Evolutionary conservation across 129 eudicot genomes (phyloP), one percentile per base, ranked within the genome.

Genomic region (Escallonia rubra): DNA sequence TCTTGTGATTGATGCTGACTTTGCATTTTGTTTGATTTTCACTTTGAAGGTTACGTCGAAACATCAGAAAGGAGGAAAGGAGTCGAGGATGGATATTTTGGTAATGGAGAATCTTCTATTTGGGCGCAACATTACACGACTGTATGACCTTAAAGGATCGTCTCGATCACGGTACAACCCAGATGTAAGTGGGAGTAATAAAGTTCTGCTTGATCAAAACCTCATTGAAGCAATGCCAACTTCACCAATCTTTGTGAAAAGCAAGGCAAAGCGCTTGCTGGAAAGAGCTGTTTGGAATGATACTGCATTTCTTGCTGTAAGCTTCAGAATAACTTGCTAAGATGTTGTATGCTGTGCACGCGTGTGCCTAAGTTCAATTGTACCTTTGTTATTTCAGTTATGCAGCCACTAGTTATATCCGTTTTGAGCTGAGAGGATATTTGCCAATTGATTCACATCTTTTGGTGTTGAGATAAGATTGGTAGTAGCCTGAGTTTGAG

Each of bases 211-310:
- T 10, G 90, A 84, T 73, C 86, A 80, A 76, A 84, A 84, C 75
- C 51, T 84, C 76, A 66, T 84, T 4, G 90, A 84, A 62, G 71
- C 86, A 10, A 80, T 80, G 86, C 86, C 83, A 54, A 84, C 86
- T 15, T 80, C 86, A 67, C 90, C 90, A n/a, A 84, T 84, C 57
- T 84, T 84, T 71, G 74, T 84, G 52, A 86, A 86, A 44, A 84
- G 68, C 63, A 80, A 80, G 60, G 83, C 90, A 40, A 84, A 84
- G 69, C 63, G 86, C 57, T 57, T 76, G 46, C 61, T 84, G 16
- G 86, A 80, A 67, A 77, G 86, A 80, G 90, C 90, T 54, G 83
- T 84, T 38, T 83, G 89, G 89, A 83, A 83, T 49, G 89, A 83
- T 63, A 80, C 89, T 64, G 66, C 85, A 64, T 79, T 83, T 74